Conservation (phyloP, 2,329 filamentous ascomycete species). For the Davidsoniella virescens region DNA sequence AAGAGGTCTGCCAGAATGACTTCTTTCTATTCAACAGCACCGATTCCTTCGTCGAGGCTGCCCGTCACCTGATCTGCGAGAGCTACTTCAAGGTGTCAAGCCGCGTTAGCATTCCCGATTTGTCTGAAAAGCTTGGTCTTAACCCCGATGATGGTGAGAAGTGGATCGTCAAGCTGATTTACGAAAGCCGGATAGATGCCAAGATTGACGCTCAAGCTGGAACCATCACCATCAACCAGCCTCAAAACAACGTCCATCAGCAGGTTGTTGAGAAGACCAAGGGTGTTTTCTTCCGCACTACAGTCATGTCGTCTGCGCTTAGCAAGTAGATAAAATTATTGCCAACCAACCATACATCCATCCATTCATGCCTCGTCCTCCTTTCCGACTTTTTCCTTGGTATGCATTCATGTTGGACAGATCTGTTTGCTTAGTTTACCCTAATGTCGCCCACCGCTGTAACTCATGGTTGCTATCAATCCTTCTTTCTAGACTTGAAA, state of each 20-base stretch:
- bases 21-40: constrained; percentile 84
- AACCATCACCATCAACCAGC: constrained; percentile 98
- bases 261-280: constrained; percentile 99
- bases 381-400: not conserved
- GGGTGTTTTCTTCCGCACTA: constrained; percentile 95
- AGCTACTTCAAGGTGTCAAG: constrained; percentile 99
- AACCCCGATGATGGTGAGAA: constrained; percentile 95
- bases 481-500: no score
- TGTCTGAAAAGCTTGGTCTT: constrained; percentile 79
- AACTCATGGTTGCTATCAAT: no score
- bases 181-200: constrained; percentile 90
- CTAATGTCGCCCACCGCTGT: no score
- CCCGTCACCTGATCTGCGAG: constrained; percentile 92
- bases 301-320: constrained; percentile 64
- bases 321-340: constrained; percentile 27
- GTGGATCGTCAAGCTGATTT: constrained; percentile 99
- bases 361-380: not conserved
- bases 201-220: constrained; percentile 99
- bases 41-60: constrained; percentile 83
- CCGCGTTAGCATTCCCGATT: constrained; percentile 92
- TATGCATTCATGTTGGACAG: not conserved
- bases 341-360: not conserved
- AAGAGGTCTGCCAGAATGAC: constrained; percentile 80
- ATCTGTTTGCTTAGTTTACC: no score
- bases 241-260: constrained; percentile 94